Evolutionary conservation across 2,329 filamentous ascomycete species (phyloP).

Genomic region (Colletotrichum cereale): DNA sequence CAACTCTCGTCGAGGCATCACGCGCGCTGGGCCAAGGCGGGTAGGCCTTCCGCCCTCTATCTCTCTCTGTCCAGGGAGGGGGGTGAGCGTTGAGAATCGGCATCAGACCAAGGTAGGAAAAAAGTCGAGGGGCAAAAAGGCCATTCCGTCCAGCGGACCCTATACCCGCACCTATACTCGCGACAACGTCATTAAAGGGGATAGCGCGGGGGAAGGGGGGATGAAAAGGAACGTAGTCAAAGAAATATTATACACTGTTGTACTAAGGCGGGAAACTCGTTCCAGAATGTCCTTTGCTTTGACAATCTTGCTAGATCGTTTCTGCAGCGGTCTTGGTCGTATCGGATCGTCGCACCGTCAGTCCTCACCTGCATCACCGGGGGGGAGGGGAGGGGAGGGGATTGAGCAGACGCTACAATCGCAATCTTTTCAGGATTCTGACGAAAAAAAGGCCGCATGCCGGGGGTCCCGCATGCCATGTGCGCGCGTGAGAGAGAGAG

Average conservation of each 20-base stretch:
- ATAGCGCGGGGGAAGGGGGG: slow-evolving; percentile 17
- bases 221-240: background rate
- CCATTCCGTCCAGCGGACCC: slow-evolving; percentile 13
- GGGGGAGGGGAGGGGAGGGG: background rate
- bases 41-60: background rate
- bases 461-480: slow-evolving; percentile 18
- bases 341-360: slow-evolving; percentile 35
- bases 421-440: slow-evolving; percentile 22
- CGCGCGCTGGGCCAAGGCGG: slow-evolving; percentile 11
- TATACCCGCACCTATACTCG: background rate
- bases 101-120: background rate
- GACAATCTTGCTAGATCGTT: slow-evolving; percentile 3
- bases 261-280: background rate
- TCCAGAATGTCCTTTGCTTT: slow-evolving; percentile 23
- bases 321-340: slow-evolving; percentile 33
- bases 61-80: background rate
- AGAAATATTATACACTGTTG: background rate
- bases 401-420: slow-evolving; percentile 13
- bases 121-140: slow-evolving; percentile 11
- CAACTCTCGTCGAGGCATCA: slow-evolving; percentile 8
- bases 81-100: background rate
- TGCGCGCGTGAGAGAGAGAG: slow-evolving; percentile 1
- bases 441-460: slow-evolving; percentile 24
- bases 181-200: slow-evolving; percentile 36
- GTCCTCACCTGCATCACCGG: slow-evolving; percentile 35